A percentile compares a stretch with the other conserved stretches of the same genome.
Evolutionary conservation across 257 asterid species (phyloP).

Genomic region (Penstemon newberryi): DNA sequence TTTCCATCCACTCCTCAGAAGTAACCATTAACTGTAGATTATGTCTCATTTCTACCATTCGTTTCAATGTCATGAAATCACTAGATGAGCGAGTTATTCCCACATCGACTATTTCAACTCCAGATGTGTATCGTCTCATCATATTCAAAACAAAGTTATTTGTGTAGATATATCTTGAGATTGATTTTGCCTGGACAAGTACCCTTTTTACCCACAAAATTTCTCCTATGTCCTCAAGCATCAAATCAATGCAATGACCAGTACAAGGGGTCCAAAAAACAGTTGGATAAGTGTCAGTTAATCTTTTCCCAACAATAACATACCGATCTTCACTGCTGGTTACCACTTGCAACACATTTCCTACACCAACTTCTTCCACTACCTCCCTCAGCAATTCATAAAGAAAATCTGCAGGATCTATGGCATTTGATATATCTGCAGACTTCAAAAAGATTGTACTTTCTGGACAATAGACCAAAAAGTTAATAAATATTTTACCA

Average conservation of each 20-base stretch:
- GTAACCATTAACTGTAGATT: conserved; percentile 78
- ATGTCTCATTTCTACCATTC: conserved; percentile 65
- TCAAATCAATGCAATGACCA: conserved; percentile 66
- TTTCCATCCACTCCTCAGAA: conserved; percentile 89
- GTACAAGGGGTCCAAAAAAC: conserved; percentile 94
- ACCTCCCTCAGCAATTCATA: conserved; percentile 69
- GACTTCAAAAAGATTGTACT: conserved; percentile 79
- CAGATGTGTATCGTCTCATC: conserved; percentile 80
- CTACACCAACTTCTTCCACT: conserved; percentile 78
- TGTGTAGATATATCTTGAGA: conserved; percentile 75
- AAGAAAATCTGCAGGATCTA: conserved; percentile 58
- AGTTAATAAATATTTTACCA: conserved; percentile 59
- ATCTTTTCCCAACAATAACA: conserved; percentile 67
- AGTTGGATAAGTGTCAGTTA: conserved; percentile 68
- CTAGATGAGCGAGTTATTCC: conserved; percentile 60
- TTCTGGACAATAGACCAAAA: conserved; percentile 63
- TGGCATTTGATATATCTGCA: conserved; percentile 55
- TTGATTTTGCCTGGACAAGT: conserved; percentile 72
- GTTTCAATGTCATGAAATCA: conserved; percentile 67
- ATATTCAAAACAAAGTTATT: conserved; percentile 55
- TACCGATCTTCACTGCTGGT: conserved; percentile 74
- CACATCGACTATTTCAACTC: conserved; percentile 75
- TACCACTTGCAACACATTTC: conserved; percentile 80
- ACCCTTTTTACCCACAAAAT: conserved; percentile 49
- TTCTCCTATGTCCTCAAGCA: conserved; percentile 71